Base-by-base conservation (phyloP, 2,329 filamentous ascomycete species). In the Ilyonectria mors-panacis region DNA sequence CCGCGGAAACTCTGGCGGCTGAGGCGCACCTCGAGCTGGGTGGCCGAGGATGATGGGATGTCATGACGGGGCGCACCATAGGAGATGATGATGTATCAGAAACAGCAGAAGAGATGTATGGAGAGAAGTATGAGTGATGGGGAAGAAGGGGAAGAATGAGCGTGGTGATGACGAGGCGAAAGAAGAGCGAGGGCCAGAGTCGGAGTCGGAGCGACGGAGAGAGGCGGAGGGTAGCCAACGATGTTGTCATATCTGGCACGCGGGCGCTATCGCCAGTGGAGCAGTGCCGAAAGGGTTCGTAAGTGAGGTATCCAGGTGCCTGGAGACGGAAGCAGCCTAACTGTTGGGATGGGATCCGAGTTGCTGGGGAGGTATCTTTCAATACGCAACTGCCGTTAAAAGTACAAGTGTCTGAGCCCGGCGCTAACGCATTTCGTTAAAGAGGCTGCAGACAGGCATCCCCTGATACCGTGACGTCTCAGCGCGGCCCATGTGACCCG, bases 1-100 rank as follows among this genome's bases (percentile, higher is more conserved):
- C 84, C 60, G 89, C 87, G 15, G 91, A 91, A 72, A 92, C 87
- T 82, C 87, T 88, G 80, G 86, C 86, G 61, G 87, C 83, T 75
- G 91, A 92, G 72, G 79, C 81, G 82, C 87, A 89, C 66, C 71
- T 66, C 44, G 67, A 68, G 50, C 67, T 69, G 17, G 68, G 65
- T 30, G 66, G 61, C 55, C 70, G 71, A 37, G 63, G 59, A 57
- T 59, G 56, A 51, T 70, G 59, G 64, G 54, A 64, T 69, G 65
- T 73, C 75, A 75, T 75, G 69, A 69, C 53, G 63, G 62, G 23
- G 28, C 55, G 48, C 30, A 73, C 68, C 63, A 71, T 65, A 28
- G n/a, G 48, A 48, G 19, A 55, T n/a, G 5, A 39, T 62, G 59
- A 50, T 51, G 53, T 60, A 68, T 67, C 44, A 59, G 44, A 45